These are phyloP conservation scores for Mortierella sp. DNA, from an alignment of 371 early-diverging fungal genomes.

Conservation along the genomic window DNA sequence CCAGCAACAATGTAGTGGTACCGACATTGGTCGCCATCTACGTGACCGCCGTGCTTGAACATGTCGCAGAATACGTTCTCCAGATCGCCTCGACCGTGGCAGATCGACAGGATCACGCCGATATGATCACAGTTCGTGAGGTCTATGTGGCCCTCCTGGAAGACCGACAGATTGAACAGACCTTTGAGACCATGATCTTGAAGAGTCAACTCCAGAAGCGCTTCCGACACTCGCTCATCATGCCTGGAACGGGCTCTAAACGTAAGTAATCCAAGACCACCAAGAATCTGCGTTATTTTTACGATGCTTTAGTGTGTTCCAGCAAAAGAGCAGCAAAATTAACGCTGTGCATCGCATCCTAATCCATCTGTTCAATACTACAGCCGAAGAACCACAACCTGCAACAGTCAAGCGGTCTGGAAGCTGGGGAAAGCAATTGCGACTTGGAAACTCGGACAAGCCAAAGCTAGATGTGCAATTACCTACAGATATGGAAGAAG, in stretches of 20 bases:
- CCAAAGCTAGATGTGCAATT: slow-evolving; percentile 45
- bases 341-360: too few relatives aligned
- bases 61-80: slow-evolving; percentile 71
- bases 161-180: slow-evolving; percentile 64
- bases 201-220: slow-evolving; percentile 66
- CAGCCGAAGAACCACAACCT: slow-evolving; percentile 30
- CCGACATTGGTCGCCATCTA: slow-evolving; percentile 74
- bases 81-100: slow-evolving; percentile 68
- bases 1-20: slow-evolving; percentile 54
- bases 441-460: slow-evolving; percentile 48
- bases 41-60: slow-evolving; percentile 72
- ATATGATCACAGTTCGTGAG: slow-evolving; percentile 67
- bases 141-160: slow-evolving; percentile 68
- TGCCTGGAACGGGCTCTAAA: slow-evolving; percentile 39
- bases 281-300: slow-evolving; percentile 6
- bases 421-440: slow-evolving; percentile 52
- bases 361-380: too few relatives aligned
- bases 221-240: slow-evolving; percentile 41
- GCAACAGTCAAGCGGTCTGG: slow-evolving; percentile 52
- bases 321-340: background rate
- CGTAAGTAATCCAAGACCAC: slow-evolving; percentile 12
- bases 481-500: slow-evolving; percentile 47
- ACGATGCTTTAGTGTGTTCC: too few relatives aligned
- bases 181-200: slow-evolving; percentile 65
- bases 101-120: slow-evolving; percentile 67